Conservation (phyloP, 2,329 filamentous ascomycete genomes). For the Ophiostoma ulmi region DNA sequence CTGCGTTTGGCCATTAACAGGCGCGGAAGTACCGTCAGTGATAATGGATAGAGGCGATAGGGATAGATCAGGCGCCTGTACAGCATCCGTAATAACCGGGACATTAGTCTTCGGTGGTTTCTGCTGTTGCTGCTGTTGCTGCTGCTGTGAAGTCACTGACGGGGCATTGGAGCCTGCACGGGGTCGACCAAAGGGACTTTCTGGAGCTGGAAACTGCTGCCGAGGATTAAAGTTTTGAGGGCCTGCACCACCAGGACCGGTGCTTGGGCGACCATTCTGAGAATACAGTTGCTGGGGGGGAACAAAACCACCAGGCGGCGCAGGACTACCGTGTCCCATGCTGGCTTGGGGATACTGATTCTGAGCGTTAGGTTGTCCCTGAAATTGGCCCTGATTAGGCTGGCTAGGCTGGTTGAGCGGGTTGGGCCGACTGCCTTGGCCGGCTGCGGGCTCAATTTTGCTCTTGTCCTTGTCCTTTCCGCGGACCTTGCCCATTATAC, state of each 20-base stretch:
- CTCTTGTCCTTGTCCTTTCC: slow-evolving; percentile 18
- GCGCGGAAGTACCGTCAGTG: background rate
- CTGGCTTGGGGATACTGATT: background rate
- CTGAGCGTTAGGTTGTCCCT: background rate
- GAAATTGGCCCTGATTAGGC: background rate
- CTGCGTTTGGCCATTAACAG: background rate
- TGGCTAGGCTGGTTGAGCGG: background rate
- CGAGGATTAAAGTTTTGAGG: background rate
- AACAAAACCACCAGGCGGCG: background rate
- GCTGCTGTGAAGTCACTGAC: slow-evolving; percentile 1
- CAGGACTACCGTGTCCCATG: background rate
- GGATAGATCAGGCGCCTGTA: slow-evolving; percentile 12
- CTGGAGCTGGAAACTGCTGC: slow-evolving; percentile 1
- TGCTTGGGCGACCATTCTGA: background rate
- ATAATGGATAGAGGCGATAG: slow-evolving; percentile 21
- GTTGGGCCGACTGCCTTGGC: background rate
- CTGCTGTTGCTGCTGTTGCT: background rate
- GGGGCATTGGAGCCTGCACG: slow-evolving; percentile 21
- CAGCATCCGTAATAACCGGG: too few species aligned
- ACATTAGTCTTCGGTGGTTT: background rate
- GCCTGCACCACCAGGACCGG: background rate
- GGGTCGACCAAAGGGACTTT: slow-evolving; percentile 15
- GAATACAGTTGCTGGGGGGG: background rate
- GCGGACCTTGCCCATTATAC: slow-evolving; percentile 25
- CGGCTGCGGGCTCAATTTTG: background rate